Evolutionary conservation across 768 basidiomycete genomes (phyloP).

Genomic region (Asterophora lycoperdoides): DNA sequence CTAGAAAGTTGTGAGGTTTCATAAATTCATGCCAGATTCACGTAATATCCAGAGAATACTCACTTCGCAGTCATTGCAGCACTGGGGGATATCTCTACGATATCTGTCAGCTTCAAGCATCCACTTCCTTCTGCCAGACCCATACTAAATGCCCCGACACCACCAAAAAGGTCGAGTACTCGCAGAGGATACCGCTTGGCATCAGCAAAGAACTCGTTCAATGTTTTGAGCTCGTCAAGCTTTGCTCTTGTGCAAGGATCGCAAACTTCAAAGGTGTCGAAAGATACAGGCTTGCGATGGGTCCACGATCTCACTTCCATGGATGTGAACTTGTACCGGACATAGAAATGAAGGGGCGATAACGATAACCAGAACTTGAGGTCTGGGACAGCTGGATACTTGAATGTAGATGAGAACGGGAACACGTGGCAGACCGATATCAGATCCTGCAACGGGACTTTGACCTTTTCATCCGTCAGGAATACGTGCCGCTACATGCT

Average conservation of each 20-base stretch:
- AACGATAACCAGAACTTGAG: conserved; percentile 44
- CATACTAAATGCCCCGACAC: conserved; percentile 59
- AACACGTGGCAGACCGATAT: conserved; percentile 48
- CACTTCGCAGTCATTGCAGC: conserved; percentile 65
- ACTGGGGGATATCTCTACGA: conserved; percentile 72
- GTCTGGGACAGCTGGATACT: conserved; percentile 18
- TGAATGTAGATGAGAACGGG: conserved; percentile 13
- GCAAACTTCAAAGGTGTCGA: conserved; percentile 43
- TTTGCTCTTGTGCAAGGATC: conserved; percentile 35
- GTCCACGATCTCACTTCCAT: conserved; percentile 37
- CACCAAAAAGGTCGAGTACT: conserved; percentile 45
- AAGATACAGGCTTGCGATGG: conserved; percentile 26
- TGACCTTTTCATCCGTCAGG: conserved; percentile 43
- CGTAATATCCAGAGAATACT: conserved; percentile 13
- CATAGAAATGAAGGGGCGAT: conserved; percentile 57
- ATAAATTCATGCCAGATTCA: conserved; percentile 7
- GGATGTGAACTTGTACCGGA: conserved; percentile 46
- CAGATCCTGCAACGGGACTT: conserved; percentile 33
- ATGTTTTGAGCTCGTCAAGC: conserved; percentile 19
- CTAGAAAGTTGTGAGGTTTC: conserved; percentile 25
- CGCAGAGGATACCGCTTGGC: conserved; percentile 23
- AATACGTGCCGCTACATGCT: conserved; percentile 54
- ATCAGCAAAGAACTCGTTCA: conserved; percentile 30
- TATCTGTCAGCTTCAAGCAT: conserved; percentile 56
- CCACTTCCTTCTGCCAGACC: conserved; percentile 51